Conservation (phyloP, 2,329 filamentous ascomycete species). For the Alternaria brassicae region DNA sequence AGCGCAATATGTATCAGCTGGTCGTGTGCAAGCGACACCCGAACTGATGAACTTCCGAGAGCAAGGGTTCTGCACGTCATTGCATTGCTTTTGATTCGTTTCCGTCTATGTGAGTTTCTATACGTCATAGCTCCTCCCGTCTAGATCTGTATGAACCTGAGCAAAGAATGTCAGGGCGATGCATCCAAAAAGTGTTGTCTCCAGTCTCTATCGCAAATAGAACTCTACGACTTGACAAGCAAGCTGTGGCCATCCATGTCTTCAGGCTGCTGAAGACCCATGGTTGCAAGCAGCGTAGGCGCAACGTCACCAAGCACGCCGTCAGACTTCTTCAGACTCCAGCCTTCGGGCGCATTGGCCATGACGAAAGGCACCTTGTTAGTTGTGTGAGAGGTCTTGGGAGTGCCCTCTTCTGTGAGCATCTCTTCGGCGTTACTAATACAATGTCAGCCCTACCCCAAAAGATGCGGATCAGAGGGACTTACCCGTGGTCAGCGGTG, state of each 20-base stretch:
- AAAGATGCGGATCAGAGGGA: constrained; percentile 11
- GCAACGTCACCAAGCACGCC: constrained; percentile 98
- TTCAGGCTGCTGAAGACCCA: constrained; percentile 88
- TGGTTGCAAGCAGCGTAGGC: constrained; percentile 87
- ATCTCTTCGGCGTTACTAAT: constrained; percentile 92
- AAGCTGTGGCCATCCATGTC: constrained; percentile 92
- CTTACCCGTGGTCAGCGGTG: constrained; percentile 88
- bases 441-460: constrained; percentile 30
- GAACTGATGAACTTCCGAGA: not conserved
- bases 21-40: not conserved
- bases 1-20: not conserved
- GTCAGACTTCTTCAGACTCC: constrained; percentile 80
- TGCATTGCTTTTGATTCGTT: not conserved
- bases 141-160: not conserved
- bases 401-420: constrained; percentile 93
- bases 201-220: not conserved
- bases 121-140: not conserved
- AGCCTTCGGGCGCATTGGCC: constrained; percentile 92
- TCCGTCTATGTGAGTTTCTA: constrained; percentile 1
- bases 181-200: not conserved
- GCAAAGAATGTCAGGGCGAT: not conserved
- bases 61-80: not conserved
- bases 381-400: constrained; percentile 96
- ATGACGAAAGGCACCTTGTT: constrained; percentile 99
- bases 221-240: constrained; percentile 70